phyloP scores from a whole-genome alignment of 2,329 filamentous ascomycete genomes.

The Geoglossum cookeanum region DNA sequence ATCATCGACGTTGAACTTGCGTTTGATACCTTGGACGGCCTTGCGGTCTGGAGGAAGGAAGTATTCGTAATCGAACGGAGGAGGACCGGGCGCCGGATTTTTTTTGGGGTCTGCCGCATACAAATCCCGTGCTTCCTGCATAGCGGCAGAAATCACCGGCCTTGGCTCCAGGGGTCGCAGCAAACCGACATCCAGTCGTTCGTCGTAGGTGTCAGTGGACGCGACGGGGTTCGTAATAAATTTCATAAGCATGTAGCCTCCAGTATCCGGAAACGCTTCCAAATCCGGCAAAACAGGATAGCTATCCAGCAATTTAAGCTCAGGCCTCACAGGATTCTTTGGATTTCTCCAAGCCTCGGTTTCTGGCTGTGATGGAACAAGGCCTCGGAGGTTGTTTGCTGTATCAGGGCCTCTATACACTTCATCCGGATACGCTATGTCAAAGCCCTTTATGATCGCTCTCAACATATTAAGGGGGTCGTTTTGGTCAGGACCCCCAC shows the following conservation, averaged over 20 bases:
- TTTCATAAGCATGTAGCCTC: conserved; percentile 50
- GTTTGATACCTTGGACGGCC: conserved; percentile 35
- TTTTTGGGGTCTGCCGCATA: conserved; percentile 34
- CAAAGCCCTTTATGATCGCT: conserved; percentile 33
- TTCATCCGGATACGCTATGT: conserved; percentile 39
- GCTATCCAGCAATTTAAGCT: conserved; percentile 37
- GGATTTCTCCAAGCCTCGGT: conserved; percentile 29
- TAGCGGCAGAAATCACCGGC: conserved; percentile 33
- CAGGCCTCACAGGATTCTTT: conserved; percentile 13
- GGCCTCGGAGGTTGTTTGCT: conserved; percentile 23
- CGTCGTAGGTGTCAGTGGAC: conserved; percentile 34
- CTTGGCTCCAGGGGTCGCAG: conserved; percentile 40
- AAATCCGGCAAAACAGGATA: conserved; percentile 45
- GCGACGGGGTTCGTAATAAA: conserved; percentile 46
- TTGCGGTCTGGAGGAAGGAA: conserved; percentile 35
- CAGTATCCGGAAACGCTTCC: conserved; percentile 49
- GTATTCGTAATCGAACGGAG: conserved; percentile 46
- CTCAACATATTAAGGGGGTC: conserved; percentile 33
- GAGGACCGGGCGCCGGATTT: conserved; percentile 34
- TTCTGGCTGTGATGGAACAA: conserved; percentile 28
- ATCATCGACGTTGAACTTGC: conserved; percentile 36
- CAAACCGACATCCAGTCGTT: conserved; percentile 40
- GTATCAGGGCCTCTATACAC: conserved; percentile 48
- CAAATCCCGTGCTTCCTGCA: conserved; percentile 26
- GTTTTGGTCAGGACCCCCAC: conserved; percentile 24